phyloP scores from a whole-genome alignment of 2,329 filamentous ascomycete species.

The Claviceps monticola region DNA sequence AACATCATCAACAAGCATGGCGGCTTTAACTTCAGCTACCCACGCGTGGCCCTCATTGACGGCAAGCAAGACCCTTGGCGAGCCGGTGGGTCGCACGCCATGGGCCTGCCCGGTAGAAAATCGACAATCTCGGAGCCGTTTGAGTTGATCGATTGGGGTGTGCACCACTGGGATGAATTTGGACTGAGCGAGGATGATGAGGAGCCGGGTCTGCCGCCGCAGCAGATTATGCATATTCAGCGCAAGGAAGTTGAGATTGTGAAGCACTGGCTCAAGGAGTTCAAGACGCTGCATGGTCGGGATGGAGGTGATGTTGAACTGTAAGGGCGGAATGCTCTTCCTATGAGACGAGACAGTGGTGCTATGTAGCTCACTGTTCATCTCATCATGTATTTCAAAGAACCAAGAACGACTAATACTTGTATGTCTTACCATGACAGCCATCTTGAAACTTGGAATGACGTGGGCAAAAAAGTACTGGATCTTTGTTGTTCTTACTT shows the following conservation, averaged over 20 bases:
- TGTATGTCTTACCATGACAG: no score
- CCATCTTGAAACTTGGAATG: no score
- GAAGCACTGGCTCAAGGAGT: constrained; percentile 52
- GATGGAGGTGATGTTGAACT: neutral
- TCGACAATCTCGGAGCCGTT: constrained; percentile 55
- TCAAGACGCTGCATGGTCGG: neutral
- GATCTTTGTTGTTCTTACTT: no score
- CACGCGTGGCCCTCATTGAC: constrained; percentile 62
- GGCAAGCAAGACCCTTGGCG: constrained; percentile 73
- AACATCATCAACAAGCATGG: constrained; percentile 64
- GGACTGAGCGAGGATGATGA: constrained; percentile 34
- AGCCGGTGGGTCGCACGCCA: constrained; percentile 55
- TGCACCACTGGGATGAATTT: constrained; percentile 74
- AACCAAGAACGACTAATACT: no score
- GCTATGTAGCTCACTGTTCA: no score
- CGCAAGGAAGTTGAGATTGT: constrained; percentile 46
- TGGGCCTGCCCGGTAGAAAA: constrained; percentile 39
- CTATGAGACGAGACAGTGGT: no score
- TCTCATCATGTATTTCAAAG: no score
- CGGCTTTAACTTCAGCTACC: constrained; percentile 57
- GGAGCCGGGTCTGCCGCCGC: constrained; percentile 48
- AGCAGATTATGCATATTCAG: constrained; percentile 45
- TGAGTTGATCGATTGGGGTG: constrained; percentile 57
- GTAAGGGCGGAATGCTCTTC: neutral
- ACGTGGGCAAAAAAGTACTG: no score